Evolutionary conservation across 2,329 filamentous ascomycete genomes (phyloP), one percentile per base, ranked within the genome.

Genomic region (Cercospora berteroae): DNA sequence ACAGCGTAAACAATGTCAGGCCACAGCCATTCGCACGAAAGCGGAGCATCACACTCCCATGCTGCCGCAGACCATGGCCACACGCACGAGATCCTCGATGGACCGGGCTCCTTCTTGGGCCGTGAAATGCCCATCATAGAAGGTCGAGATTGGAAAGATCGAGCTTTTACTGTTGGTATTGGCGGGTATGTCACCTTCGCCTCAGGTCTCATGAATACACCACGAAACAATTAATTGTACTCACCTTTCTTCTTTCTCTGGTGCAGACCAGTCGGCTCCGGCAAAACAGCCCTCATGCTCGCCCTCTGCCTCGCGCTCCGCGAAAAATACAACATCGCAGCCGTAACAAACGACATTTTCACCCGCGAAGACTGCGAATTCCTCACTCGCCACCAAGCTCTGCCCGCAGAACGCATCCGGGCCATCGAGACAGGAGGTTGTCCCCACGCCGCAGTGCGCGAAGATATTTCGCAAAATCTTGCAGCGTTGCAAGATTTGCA

Each of bases 281-380:
- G 95, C 77, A 99, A 99, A 81, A 98, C 95, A 0, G 95, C 95
- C 18, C 87, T 98, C 29, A 98, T 99, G 94, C 89, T 97, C 10
- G 90, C 92, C 44, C 91, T 98, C 73, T 97, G 93, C 83, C 89
- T 89, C 39, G 90, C 90, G 7, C 89, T 99, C 6, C 91, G 95
- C 69, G 85, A 89, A 60, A 84, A 87, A 64, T 94, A 92, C 86
- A 93, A 89, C 77, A 91, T 99, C 76, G 95, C 95, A 0, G 95
- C 93, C 68, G 94, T 99, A 23, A 99, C 95, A 60, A 98, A 98
- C 85, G 94, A 98, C 84, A 98, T 98, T 84, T 98, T 98, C 85
- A 98, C 94, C 23, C 90, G 85, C 71, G 95, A 99, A 82, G 95
- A 99, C 84, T 94, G 94, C 83, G 95, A 98, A 81, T 99, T 99